phyloP scores from a whole-genome alignment of 345 rosid species.

The Eucalyptus lansdowneana region DNA sequence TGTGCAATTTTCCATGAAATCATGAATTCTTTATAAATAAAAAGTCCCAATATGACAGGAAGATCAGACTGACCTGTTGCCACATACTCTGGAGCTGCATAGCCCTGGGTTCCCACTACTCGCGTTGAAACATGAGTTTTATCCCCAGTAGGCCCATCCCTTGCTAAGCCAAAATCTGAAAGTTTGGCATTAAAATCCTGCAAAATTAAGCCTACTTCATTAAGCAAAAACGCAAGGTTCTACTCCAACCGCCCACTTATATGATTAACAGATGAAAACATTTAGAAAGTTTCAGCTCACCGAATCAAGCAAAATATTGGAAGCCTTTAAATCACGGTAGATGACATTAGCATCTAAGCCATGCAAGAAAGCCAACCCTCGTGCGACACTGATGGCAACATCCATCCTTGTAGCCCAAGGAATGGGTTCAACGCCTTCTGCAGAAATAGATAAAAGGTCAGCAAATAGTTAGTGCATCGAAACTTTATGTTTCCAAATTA shows the following conservation, averaged over 20 bases:
- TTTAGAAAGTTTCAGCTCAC: constrained; percentile 11
- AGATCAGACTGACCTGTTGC: constrained; percentile 45
- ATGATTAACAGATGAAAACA: background rate
- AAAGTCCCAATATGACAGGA: background rate
- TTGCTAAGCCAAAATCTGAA: constrained; percentile 93
- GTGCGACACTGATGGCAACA: constrained; percentile 40
- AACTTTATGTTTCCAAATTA: background rate
- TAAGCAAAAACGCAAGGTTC: background rate
- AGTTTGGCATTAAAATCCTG: constrained; percentile 76
- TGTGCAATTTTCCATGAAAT: background rate
- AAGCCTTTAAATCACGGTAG: constrained; percentile 60
- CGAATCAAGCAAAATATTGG: constrained; percentile 60
- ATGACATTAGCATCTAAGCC: constrained; percentile 53
- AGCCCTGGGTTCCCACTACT: constrained; percentile 83
- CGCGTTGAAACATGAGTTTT: constrained; percentile 85
- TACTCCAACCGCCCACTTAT: background rate
- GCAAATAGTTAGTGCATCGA: background rate
- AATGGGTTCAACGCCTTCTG: constrained; percentile 49
- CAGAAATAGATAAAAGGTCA: background rate
- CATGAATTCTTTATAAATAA: background rate
- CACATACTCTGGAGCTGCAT: constrained; percentile 90
- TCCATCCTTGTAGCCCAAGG: constrained; percentile 40
- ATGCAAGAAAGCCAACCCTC: constrained; percentile 53
- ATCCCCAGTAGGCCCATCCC: constrained; percentile 88
- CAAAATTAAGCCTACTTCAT: background rate